Evolutionary conservation across 495 filamentous ascomycete genomes (phyloP).

Genomic region (Gamarada debralockiae): DNA sequence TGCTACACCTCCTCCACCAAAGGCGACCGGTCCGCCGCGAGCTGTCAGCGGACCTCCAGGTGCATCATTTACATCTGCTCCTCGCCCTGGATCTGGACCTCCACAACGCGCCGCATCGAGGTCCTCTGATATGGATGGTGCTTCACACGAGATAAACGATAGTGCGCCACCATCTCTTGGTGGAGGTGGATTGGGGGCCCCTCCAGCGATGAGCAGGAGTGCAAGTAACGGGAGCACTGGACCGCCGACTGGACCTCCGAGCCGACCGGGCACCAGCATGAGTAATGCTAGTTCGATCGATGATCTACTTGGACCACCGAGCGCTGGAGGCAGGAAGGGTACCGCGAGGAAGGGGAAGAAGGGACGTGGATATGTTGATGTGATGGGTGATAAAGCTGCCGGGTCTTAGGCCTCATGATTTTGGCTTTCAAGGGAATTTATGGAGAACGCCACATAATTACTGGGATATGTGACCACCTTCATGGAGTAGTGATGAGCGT

Average conservation of each 20-base stretch:
- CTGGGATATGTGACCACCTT: not conserved
- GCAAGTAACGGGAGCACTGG: slow-evolving; percentile 36
- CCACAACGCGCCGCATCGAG: slow-evolving; percentile 7
- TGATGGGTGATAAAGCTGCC: slow-evolving; percentile 53
- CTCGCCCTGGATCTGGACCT: slow-evolving; percentile 16
- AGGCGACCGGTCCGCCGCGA: slow-evolving; percentile 23
- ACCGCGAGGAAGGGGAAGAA: slow-evolving; percentile 72
- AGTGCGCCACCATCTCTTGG: slow-evolving; percentile 20
- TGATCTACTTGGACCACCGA: slow-evolving; percentile 71
- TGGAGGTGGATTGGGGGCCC: slow-evolving; percentile 12
- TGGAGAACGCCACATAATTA: not conserved
- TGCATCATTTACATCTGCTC: slow-evolving; percentile 27
- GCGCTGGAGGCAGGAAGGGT: slow-evolving; percentile 53
- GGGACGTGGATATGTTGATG: slow-evolving; percentile 82
- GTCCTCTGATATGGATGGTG: not conserved
- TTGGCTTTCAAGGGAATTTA: not conserved
- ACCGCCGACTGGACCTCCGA: slow-evolving; percentile 36
- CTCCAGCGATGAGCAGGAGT: slow-evolving; percentile 42
- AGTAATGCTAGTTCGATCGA: slow-evolving; percentile 83
- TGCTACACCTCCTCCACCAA: slow-evolving; percentile 47
- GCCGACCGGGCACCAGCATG: slow-evolving; percentile 60
- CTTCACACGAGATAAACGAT: not conserved
- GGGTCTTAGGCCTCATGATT: not conserved
- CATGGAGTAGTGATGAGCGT: not conserved
- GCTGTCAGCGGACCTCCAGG: slow-evolving; percentile 10